Evolutionary conservation across 2,329 filamentous ascomycete genomes (phyloP).

Genomic region (Myrmaecium sp.): DNA sequence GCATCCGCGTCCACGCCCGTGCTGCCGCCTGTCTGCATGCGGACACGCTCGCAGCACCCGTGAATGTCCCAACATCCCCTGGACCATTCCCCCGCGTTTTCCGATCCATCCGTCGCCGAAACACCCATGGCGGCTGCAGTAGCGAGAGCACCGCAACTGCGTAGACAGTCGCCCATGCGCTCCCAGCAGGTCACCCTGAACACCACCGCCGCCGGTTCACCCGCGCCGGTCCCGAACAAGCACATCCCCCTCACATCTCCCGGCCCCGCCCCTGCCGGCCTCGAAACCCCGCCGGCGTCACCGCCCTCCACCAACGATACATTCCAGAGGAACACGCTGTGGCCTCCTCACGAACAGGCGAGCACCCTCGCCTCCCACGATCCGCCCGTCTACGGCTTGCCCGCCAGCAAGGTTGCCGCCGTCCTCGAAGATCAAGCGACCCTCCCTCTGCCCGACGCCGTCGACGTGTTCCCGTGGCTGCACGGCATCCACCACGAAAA

Average conservation of each 20-base stretch:
- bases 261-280: slow-evolving; percentile 42
- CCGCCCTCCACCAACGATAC: slow-evolving; percentile 40
- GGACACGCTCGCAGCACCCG: no score
- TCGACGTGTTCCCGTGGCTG: slow-evolving; percentile 88
- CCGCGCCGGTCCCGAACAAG: slow-evolving; percentile 62
- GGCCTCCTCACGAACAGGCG: no score
- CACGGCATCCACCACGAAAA: slow-evolving; percentile 86
- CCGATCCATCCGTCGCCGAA: no score
- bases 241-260: slow-evolving; percentile 81
- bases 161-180: no score
- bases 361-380: slow-evolving; percentile 55
- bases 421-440: slow-evolving; percentile 61
- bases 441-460: slow-evolving; percentile 68
- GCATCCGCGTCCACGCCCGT: no score
- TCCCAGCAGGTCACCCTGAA: slow-evolving; percentile 40
- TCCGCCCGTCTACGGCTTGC: slow-evolving; percentile 55
- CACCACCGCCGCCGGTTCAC: slow-evolving; percentile 36
- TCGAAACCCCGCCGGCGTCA: slow-evolving; percentile 36
- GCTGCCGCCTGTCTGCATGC: no score
- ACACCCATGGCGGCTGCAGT: slow-evolving; percentile 27
- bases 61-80: no score
- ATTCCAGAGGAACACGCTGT: no score
- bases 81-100: no score
- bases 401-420: slow-evolving; percentile 47
- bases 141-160: slow-evolving; percentile 20